Evolutionary conservation across 2,329 filamentous ascomycete genomes (phyloP).

Genomic region (Paecilomyces sp.): DNA sequence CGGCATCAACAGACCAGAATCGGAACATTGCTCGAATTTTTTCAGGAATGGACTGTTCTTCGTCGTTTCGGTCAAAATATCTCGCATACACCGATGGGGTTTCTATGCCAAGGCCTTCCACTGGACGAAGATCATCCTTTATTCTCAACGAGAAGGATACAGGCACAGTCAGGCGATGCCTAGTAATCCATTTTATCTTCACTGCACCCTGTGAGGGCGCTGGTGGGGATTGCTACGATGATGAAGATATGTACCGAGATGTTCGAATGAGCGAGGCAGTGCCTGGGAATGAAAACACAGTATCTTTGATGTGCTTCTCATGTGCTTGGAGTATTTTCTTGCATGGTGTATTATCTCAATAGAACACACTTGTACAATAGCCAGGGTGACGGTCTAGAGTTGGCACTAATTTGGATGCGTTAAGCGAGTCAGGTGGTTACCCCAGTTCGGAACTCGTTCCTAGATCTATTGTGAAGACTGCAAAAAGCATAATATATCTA

Average conservation of each 20-base stretch:
- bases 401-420: neutral
- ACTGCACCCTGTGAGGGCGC: neutral
- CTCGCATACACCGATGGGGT: constrained; percentile 27
- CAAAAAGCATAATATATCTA: too few relatives aligned
- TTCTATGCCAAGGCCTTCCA: constrained; percentile 22
- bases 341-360: too few relatives aligned
- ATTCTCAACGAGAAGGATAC: constrained; percentile 10
- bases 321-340: neutral
- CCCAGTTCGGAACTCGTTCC: neutral
- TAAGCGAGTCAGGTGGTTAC: neutral
- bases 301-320: too few relatives aligned
- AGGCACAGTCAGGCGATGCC: neutral
- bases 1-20: constrained; percentile 5
- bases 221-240: neutral
- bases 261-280: neutral
- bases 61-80: constrained; percentile 28
- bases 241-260: neutral
- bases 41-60: constrained; percentile 27
- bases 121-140: constrained; percentile 21
- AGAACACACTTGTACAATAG: too few relatives aligned
- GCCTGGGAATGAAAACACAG: neutral
- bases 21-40: constrained; percentile 10
- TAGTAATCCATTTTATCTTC: neutral
- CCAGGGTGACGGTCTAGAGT: neutral
- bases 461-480: neutral